Percentiles rank a stretch among this genome's conserved stretches.
Evolutionary conservation across 108 stramenopile species (phyloP).

Genomic region (Skeletonema grethae): DNA sequence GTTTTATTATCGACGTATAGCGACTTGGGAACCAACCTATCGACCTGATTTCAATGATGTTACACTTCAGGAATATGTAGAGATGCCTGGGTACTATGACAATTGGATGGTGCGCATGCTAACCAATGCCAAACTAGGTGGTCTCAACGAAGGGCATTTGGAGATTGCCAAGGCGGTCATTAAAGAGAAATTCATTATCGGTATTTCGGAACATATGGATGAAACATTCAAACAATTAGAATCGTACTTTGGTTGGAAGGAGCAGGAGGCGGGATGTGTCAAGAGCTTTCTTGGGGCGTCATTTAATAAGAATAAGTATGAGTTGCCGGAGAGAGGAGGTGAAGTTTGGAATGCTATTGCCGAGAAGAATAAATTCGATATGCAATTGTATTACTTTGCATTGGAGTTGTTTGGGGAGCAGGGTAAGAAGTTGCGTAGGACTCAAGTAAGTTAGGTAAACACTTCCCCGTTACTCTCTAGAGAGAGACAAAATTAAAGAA

Average conservation of each 20-base stretch:
- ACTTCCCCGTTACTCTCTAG: too few species aligned
- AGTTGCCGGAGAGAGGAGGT: constrained; percentile 23
- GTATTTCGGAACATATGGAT: constrained; percentile 40
- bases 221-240: constrained; percentile 42
- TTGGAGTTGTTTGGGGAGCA: constrained; percentile 27
- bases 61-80: constrained; percentile 37
- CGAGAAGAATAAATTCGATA: constrained; percentile 41
- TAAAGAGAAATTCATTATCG: constrained; percentile 47
- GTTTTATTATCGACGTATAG: constrained; percentile 46
- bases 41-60: constrained; percentile 40
- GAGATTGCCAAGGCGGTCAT: constrained; percentile 47
- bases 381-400: constrained; percentile 40
- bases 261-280: constrained; percentile 31
- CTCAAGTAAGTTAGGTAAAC: neutral
- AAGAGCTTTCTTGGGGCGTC: constrained; percentile 16
- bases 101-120: constrained; percentile 57
- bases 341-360: constrained; percentile 27
- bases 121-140: constrained; percentile 36
- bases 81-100: constrained; percentile 35
- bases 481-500: too few species aligned
- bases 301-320: constrained; percentile 34
- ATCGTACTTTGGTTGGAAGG: constrained; percentile 51
- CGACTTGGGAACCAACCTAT: constrained; percentile 57
- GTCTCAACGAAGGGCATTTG: constrained; percentile 46
- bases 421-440: neutral